These are phyloP conservation scores for Rubia tinctorum DNA, from an alignment of 305 asterid species.

Conservation along the genomic window DNA sequence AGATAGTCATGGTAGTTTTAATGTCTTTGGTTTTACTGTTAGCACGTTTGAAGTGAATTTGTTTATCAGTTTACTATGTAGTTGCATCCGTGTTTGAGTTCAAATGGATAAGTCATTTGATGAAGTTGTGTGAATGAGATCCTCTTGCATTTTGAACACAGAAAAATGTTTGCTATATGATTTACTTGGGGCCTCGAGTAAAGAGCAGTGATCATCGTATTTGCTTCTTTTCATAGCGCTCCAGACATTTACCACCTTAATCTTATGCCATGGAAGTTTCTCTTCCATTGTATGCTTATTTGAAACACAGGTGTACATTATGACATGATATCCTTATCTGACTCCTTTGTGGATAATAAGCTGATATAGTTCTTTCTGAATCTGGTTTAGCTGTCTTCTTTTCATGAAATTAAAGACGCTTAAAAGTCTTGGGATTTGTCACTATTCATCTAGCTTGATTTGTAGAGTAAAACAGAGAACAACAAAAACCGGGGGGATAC, in stretches of 20 bases:
- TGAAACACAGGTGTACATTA: slow-evolving; percentile 3
- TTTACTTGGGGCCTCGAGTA: background rate
- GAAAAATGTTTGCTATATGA: background rate
- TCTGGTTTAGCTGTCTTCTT: background rate
- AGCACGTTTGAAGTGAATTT: background rate
- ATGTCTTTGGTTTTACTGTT: background rate
- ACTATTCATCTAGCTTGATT: too few relatives aligned
- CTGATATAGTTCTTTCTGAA: background rate
- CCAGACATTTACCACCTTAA: slow-evolving; percentile 26
- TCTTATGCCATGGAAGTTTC: slow-evolving; percentile 5
- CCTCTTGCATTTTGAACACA: background rate
- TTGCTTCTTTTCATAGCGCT: slow-evolving; percentile 38
- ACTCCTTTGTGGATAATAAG: background rate
- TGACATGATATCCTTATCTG: background rate
- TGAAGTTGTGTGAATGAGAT: background rate
- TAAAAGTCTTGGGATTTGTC: background rate
- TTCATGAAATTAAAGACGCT: background rate
- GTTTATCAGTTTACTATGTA: background rate
- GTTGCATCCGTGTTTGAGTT: background rate
- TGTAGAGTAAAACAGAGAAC: too few relatives aligned
- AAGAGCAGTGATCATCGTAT: slow-evolving; percentile 21
- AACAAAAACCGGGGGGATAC: too few relatives aligned
- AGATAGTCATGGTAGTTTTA: background rate
- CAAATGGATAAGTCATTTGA: background rate
- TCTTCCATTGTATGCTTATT: slow-evolving; percentile 9